Evolutionary conservation across 495 filamentous ascomycete genomes (phyloP).

Genomic region (Aspergillus nanangensis): DNA sequence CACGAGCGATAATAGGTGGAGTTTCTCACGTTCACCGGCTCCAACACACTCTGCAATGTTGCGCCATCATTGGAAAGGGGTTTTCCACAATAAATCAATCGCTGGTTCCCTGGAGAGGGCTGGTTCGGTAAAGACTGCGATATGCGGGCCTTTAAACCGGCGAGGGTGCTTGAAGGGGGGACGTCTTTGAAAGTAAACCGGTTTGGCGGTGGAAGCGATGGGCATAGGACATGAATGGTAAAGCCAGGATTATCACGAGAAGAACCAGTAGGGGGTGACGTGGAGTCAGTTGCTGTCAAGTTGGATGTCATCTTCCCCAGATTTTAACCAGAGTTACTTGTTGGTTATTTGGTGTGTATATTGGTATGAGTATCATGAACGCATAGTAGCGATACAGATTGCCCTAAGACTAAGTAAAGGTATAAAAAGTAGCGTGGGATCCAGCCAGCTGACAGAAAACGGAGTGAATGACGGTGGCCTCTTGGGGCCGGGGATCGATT

Average conservation of each 20-base stretch:
- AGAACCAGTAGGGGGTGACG: neutral
- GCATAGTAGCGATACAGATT: no score
- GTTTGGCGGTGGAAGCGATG: slow-evolving; percentile 51
- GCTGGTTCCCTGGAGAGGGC: slow-evolving; percentile 49
- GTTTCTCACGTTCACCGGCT: slow-evolving; percentile 48
- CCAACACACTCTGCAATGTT: slow-evolving; percentile 56
- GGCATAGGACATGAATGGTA: slow-evolving; percentile 61
- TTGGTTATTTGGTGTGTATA: no score
- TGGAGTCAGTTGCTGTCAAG: neutral
- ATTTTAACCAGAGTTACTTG: no score
- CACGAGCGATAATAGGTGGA: neutral
- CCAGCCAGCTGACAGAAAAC: no score
- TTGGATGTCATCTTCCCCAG: slow-evolving; percentile 5
- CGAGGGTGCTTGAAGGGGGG: slow-evolving; percentile 51
- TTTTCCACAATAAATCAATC: slow-evolving; percentile 64
- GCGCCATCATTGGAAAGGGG: slow-evolving; percentile 48
- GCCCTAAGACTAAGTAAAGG: no score
- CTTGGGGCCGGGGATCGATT: no score
- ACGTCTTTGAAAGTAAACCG: slow-evolving; percentile 51
- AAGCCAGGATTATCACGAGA: slow-evolving; percentile 22
- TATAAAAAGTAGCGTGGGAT: no score
- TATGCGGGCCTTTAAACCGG: slow-evolving; percentile 57
- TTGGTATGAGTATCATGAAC: no score
- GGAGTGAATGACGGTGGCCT: no score
- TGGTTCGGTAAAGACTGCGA: slow-evolving; percentile 47